These are phyloP conservation scores for Penicillium silybi DNA, from an alignment of 495 filamentous ascomycete genomes.

Conservation along the genomic window DNA sequence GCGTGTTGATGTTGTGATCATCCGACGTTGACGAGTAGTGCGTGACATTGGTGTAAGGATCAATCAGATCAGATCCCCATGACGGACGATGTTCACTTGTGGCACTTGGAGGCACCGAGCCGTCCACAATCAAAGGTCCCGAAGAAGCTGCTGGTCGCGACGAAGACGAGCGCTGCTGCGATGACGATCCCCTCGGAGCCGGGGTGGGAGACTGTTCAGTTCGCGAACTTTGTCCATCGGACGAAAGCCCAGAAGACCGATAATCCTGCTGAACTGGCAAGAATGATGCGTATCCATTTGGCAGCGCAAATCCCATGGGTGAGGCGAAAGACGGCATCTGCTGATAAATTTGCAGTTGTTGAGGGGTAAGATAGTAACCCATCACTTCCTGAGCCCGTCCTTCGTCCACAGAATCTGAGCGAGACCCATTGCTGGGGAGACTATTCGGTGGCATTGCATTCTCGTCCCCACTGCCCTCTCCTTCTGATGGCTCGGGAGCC, in stretches of 20 bases:
- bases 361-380: conserved; percentile 60
- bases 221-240: conserved; percentile 20
- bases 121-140: conserved; percentile 44
- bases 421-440: conserved; percentile 34
- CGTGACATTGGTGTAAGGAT: conserved; percentile 29
- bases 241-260: conserved; percentile 31
- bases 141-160: conserved; percentile 22
- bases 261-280: conserved; percentile 39
- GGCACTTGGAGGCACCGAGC: conserved; percentile 32
- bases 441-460: conserved; percentile 39
- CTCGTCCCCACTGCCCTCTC: conserved; percentile 40
- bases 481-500: conserved; percentile 33
- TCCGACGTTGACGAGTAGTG: conserved; percentile 41
- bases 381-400: conserved; percentile 56
- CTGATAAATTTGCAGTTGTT: conserved; percentile 48
- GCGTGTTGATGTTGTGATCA: conserved; percentile 38
- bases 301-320: conserved; percentile 45
- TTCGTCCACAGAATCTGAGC: conserved; percentile 44
- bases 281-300: conserved; percentile 44
- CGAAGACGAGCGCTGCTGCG: conserved; percentile 16
- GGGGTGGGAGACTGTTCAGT: conserved; percentile 21
- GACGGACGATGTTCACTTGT: conserved; percentile 26
- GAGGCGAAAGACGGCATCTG: conserved; percentile 46
- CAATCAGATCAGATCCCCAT: conserved; percentile 25
- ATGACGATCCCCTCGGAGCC: conserved; percentile 11